Evolutionary conservation across 2,329 filamentous ascomycete genomes (phyloP).

Genomic region (Neofusicoccum cordaticola): DNA sequence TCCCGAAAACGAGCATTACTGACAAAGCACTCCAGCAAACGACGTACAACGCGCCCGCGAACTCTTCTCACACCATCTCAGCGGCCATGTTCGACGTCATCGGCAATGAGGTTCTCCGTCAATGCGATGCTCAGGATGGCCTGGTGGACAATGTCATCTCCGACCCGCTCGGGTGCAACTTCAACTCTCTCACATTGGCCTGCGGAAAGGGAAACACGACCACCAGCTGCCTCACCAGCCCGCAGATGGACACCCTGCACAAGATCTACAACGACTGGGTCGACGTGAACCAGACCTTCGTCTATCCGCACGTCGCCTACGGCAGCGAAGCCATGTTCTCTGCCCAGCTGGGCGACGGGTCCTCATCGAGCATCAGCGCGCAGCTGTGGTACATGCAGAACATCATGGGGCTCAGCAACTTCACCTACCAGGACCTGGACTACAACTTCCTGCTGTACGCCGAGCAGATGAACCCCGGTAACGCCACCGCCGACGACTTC

Average conservation of each 20-base stretch:
- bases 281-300: constrained; percentile 40
- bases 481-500: constrained; percentile 49
- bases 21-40: constrained; percentile 30
- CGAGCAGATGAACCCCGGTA: constrained; percentile 44
- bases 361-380: constrained; percentile 34
- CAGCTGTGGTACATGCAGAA: constrained; percentile 41
- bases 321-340: constrained; percentile 39
- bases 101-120: background rate
- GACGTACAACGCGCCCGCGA: constrained; percentile 17
- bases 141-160: background rate
- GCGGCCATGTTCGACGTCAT: background rate
- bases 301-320: constrained; percentile 40
- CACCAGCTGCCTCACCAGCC: background rate
- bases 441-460: constrained; percentile 41
- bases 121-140: constrained; percentile 1
- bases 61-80: background rate
- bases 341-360: constrained; percentile 19
- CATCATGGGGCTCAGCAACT: constrained; percentile 39
- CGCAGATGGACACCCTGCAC: background rate
- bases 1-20: too few relatives aligned
- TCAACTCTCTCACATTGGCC: background rate
- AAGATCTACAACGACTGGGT: constrained; percentile 33
- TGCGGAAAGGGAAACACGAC: background rate
- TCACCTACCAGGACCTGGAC: constrained; percentile 32
- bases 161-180: background rate